Evolutionary conservation across 2,329 filamentous ascomycete genomes (phyloP).

Genomic region (Microdochium trichocladiopsis): DNA sequence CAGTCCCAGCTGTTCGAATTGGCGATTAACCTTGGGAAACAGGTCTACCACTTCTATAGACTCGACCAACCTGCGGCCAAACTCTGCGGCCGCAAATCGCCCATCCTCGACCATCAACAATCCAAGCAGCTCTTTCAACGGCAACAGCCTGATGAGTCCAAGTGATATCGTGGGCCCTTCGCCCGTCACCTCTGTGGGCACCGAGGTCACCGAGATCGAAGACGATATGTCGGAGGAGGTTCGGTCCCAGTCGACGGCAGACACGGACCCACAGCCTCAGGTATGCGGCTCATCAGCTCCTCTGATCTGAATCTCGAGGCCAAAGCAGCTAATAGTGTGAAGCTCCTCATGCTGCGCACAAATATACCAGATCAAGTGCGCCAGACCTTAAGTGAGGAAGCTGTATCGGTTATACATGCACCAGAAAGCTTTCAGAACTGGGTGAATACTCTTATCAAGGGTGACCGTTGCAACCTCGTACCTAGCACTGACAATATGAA

Average conservation of each 20-base stretch:
- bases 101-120: slow-evolving; percentile 31
- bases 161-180: slow-evolving; percentile 72
- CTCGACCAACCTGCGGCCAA: slow-evolving; percentile 43
- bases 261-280: slow-evolving; percentile 27
- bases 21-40: slow-evolving; percentile 3
- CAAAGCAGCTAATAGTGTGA: slow-evolving; percentile 11
- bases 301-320: not conserved
- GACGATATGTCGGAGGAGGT: slow-evolving; percentile 64
- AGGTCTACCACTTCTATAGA: slow-evolving; percentile 34
- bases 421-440: slow-evolving; percentile 77
- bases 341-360: slow-evolving; percentile 49
- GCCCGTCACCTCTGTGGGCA: slow-evolving; percentile 79
- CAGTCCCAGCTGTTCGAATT: not conserved
- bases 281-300: slow-evolving; percentile 21
- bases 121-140: slow-evolving; percentile 7
- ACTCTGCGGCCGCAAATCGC: slow-evolving; percentile 37
- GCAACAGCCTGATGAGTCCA: slow-evolving; percentile 45
- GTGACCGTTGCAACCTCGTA: no score
- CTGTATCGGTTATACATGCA: slow-evolving; percentile 86
- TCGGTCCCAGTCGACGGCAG: slow-evolving; percentile 27
- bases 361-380: slow-evolving; percentile 50
- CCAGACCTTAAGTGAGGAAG: slow-evolving; percentile 62
- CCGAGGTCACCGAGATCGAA: slow-evolving; percentile 77
- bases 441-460: slow-evolving; percentile 42
- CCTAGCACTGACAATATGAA: not conserved